Evolutionary conservation across 2,329 filamentous ascomycete species (phyloP).

Genomic region (Epichloe brachyelytri): DNA sequence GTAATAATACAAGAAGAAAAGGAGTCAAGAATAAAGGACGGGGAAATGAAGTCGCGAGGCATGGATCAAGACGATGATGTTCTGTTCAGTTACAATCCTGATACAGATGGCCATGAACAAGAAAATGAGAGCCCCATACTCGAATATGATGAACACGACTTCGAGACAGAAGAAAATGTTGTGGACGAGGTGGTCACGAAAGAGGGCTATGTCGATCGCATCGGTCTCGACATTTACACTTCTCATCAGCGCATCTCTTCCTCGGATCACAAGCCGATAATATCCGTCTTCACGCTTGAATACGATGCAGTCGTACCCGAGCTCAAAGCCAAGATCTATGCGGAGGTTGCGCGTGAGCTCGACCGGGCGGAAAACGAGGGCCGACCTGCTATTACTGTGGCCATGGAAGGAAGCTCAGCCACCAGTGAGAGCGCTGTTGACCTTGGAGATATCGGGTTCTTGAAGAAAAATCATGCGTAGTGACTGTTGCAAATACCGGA

Average conservation of each 20-base stretch:
- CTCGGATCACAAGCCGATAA: conserved; percentile 89
- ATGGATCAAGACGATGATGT: conserved; percentile 73
- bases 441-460: conserved; percentile 64
- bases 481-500: conserved; percentile 90
- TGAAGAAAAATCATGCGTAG: conserved; percentile 48
- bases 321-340: conserved; percentile 69
- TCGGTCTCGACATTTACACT: conserved; percentile 55
- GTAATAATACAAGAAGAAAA: conserved; percentile 49
- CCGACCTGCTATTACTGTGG: conserved; percentile 67
- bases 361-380: conserved; percentile 89
- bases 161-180: conserved; percentile 30
- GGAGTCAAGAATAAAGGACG: conserved; percentile 57
- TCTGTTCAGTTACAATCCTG: conserved; percentile 82
- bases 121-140: conserved; percentile 21
- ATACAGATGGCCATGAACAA: conserved; percentile 48
- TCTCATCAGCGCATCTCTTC: conserved; percentile 84
- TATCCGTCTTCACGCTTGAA: conserved; percentile 68
- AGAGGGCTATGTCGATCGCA: conserved; percentile 42
- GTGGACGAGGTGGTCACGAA: conserved; percentile 37
- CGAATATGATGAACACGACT: conserved; percentile 47
- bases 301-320: conserved; percentile 81
- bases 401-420: conserved; percentile 49
- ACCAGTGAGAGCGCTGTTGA: conserved; percentile 48
- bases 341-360: conserved; percentile 75
- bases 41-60: conserved; percentile 73